Base-by-base conservation (phyloP, 225 moss, liverwort and hornwort species). In the Physcomitrellopsis africana region DNA sequence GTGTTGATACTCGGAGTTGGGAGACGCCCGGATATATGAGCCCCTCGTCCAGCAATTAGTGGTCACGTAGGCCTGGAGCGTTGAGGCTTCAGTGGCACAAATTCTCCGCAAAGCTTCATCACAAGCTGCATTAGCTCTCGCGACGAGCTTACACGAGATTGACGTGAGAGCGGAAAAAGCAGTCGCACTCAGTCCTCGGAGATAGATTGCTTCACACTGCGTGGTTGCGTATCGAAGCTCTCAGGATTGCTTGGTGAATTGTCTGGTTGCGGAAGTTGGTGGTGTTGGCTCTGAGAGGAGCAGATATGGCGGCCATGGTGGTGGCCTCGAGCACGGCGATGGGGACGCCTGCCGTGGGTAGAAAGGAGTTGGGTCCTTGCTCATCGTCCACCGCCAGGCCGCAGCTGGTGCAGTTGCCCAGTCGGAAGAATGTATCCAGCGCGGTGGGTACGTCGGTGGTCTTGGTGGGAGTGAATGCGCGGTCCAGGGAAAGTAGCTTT, bases 251-350 rank as follows among this genome's bases (percentile, higher is more conserved):
- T 55, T 9, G 51, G n/a, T 29, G 67, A 10, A 63, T 42, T 56
- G 76, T 51, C 37, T n/a, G 8, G 42, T 51, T 60, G 7, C 8
- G 22, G 41, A 14, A 51, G 32, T 49, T 29, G 48, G 11, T 37
- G 18, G 22, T 66, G 45, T 14, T 55, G 10, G 62, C 9, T 62
- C 62, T 37, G 59, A 54, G 63, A 56, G 71, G 72, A 74, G 60
- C 46, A 62, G 69, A 51, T 20, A 83, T 83, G 83, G 83, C 76
- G 67, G 76, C 79, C 68, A 76, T 79, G 72, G 75, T 80, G 79
- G 77, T 81, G 80, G 66, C 84, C 66, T 74, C 84, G 77, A 71
- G 60, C 14, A 24, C 68, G 67, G 68, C 63, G 13, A 68, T 58
- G 56, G 77, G 51, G 27, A 19, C 51, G 51, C 51, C 78, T 8